Evolutionary conservation across 129 eudicot genomes (phyloP).

Genomic region (Flaveria trinervia): DNA sequence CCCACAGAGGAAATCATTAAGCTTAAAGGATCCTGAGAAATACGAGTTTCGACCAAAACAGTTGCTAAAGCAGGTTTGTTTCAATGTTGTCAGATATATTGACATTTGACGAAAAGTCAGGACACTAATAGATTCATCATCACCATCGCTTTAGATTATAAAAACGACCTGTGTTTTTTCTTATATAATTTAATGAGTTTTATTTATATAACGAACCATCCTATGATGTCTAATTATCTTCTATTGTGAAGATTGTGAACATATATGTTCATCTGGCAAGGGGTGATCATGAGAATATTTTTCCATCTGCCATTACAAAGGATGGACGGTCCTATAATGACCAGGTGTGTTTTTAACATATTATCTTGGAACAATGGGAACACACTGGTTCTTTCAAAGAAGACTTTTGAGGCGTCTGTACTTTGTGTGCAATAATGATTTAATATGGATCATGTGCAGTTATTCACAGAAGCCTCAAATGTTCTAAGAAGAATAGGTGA

Average conservation of each 20-base stretch:
- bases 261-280: slow-evolving; percentile 88
- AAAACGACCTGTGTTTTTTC: background rate
- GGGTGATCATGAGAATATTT: slow-evolving; percentile 77
- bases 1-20: slow-evolving; percentile 93
- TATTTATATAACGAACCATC: background rate
- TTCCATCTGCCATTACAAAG: slow-evolving; percentile 83
- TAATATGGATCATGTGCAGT: slow-evolving; percentile 41
- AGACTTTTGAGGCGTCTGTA: background rate
- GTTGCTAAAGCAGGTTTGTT: slow-evolving; percentile 81
- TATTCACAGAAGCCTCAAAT: slow-evolving; percentile 85
- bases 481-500: slow-evolving; percentile 82
- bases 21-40: slow-evolving; percentile 93
- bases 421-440: background rate
- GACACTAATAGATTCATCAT: background rate
- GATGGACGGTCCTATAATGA: slow-evolving; percentile 98
- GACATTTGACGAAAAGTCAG: background rate
- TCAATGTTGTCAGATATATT: background rate
- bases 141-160: background rate
- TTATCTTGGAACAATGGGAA: background rate
- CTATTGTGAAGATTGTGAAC: slow-evolving; percentile 68
- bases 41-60: slow-evolving; percentile 92
- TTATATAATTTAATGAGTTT: background rate
- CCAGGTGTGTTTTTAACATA: slow-evolving; percentile 55
- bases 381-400: slow-evolving; percentile 9
- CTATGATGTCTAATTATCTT: slow-evolving; percentile 8